These are phyloP conservation scores for Basipetospora chlamydospora DNA, from an alignment of 2,329 filamentous ascomycete species.

Conservation along the genomic window DNA sequence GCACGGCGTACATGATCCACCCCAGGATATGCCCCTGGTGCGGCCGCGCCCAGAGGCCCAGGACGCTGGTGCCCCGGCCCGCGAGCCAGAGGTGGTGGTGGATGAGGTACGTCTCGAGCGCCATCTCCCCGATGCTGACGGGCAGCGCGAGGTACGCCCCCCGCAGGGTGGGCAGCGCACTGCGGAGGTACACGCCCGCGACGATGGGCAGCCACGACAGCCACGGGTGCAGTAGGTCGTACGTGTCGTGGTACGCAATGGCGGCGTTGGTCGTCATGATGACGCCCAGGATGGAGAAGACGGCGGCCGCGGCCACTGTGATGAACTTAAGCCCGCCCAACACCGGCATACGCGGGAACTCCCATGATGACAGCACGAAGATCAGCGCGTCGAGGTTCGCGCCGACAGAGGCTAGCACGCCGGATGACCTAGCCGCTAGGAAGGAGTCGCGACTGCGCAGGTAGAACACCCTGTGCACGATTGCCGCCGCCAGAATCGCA, in stretches of 20 bases:
- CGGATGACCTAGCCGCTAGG: neutral
- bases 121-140: slow-evolving; percentile 32
- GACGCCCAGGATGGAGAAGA: slow-evolving; percentile 9
- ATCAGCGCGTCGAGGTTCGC: neutral
- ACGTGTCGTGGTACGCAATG: slow-evolving; percentile 1
- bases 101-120: slow-evolving; percentile 44
- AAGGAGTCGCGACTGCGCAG: neutral
- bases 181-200: slow-evolving; percentile 36
- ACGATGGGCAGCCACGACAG: slow-evolving; percentile 23
- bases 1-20: neutral
- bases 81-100: slow-evolving; percentile 49
- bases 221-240: slow-evolving; percentile 9
- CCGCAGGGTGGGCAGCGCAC: slow-evolving; percentile 15
- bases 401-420: neutral
- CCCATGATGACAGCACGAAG: neutral
- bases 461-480: slow-evolving; percentile 18
- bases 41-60: neutral
- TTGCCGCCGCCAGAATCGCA: slow-evolving; percentile 35
- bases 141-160: slow-evolving; percentile 6
- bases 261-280: slow-evolving; percentile 5
- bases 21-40: neutral
- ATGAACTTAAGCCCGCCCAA: no score
- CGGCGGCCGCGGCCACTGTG: slow-evolving; percentile 8
- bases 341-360: no score
- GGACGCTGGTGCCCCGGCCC: slow-evolving; percentile 10